Base-by-base conservation (phyloP, 73 alveolate genomes). In the Stentor coeruleus region DNA sequence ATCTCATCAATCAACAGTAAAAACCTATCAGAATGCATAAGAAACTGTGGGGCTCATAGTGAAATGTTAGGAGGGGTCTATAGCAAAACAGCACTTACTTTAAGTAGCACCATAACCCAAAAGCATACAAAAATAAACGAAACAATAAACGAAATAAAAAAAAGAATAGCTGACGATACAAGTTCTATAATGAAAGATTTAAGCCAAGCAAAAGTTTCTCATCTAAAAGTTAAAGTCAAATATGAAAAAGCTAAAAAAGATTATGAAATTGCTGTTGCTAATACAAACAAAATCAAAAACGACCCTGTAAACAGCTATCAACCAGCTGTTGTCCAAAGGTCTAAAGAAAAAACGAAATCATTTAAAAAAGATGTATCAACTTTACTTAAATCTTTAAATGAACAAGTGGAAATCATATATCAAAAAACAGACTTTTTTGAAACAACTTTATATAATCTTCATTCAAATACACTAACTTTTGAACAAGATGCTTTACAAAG, bases 191-290 rank as follows among this genome's bases (percentile, higher is more conserved):
- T 66, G 79, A 20, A 66, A 66, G 79, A 66, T 15, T 33, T 66
- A 26, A 33, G 79, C 14, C n/a, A 66, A 40, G n/a, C 79, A 20
- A 66, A 66, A 2, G 39, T 40, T 20, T 28, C n/a, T 66, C 37
- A 66, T 66, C 11, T 31, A 0, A 66, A 66, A 66, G 37, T 66
- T 26, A 66, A 66, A 40, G 79, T 31, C 2, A 66, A 66, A 66
- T 66, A 66, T 2, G 79, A 66, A 20, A 66, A 66, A 66, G 79
- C 79, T 33, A 31, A 20, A 66, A 66, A 66, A 66, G 79, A 66
- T 0, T 20, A 31, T 33, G 79, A 66, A 33, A 20, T 28, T 26
- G 40, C 37, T 2, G 49, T 20, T 26, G 79, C 39, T 33, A 26
- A 20, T 15, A 14, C 33, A 28, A 2, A 20, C 40, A 66, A 66